Evolutionary conservation across 2,329 filamentous ascomycete species (phyloP).

Genomic region (Calonectria leucothoes): DNA sequence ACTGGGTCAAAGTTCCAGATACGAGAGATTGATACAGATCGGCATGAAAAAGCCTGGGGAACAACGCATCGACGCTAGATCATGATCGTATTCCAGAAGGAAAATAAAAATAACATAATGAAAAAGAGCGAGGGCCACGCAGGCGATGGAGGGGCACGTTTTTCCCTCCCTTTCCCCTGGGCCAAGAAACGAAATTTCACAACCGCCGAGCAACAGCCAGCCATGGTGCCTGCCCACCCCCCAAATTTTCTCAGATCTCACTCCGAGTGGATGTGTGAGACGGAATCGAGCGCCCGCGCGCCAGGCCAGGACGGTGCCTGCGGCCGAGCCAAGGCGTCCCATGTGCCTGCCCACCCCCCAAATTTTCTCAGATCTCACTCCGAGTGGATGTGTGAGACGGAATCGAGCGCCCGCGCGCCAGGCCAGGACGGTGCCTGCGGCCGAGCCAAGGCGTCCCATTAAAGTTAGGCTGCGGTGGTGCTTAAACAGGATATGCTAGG

Average conservation of each 20-base stretch:
- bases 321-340: conserved; percentile 12
- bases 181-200: not conserved
- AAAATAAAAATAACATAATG: no score
- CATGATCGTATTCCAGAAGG: not conserved
- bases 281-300: not conserved
- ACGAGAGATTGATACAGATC: not conserved
- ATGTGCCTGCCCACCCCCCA: not conserved
- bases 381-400: not conserved
- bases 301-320: not conserved
- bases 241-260: not conserved
- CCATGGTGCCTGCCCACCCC: no score
- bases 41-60: not conserved
- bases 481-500: not conserved
- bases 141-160: no score
- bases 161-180: no score
- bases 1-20: not conserved
- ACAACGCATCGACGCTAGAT: not conserved
- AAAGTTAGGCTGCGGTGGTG: conserved; percentile 10
- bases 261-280: not conserved
- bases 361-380: not conserved
- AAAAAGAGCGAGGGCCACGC: no score
- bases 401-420: not conserved
- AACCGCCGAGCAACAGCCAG: not conserved
- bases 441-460: conserved; percentile 15
- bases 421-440: not conserved